Conservation (phyloP, 306 rosid genomes). For the Quercus wislizeni region DNA sequence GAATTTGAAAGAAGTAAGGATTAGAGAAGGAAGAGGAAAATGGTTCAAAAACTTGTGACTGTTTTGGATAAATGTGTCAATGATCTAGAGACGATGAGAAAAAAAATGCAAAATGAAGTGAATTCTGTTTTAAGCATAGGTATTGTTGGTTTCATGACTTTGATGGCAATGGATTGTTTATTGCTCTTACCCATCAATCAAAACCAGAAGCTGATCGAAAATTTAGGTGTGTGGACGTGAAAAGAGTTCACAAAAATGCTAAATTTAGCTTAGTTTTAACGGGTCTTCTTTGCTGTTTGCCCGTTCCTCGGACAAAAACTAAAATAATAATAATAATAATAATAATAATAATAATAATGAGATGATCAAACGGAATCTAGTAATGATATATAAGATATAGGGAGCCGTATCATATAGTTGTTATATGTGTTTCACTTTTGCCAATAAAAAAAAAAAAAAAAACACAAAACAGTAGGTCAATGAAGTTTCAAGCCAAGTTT, state of each 20-base stretch:
- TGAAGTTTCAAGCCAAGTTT: too few relatives aligned
- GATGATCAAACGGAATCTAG: too few relatives aligned
- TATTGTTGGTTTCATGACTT: slow-evolving; percentile 43
- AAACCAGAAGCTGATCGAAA: slow-evolving; percentile 53
- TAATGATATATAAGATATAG: too few relatives aligned
- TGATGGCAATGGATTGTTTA: slow-evolving; percentile 33
- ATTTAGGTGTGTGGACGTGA: slow-evolving; percentile 37
- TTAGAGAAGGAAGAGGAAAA: slow-evolving; percentile 16
- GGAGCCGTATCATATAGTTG: too few relatives aligned
- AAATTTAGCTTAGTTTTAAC: slow-evolving; percentile 24
- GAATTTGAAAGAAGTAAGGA: not conserved
- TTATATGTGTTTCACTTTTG: too few relatives aligned
- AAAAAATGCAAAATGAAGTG: slow-evolving; percentile 25
- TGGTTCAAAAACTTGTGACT: slow-evolving; percentile 14
- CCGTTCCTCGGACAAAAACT: not conserved
- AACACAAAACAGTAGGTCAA: too few relatives aligned
- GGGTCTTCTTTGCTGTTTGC: slow-evolving; percentile 13
- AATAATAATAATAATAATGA: not conserved
- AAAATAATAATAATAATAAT: not conserved
- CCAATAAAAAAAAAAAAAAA: too few relatives aligned
- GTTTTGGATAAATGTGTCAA: slow-evolving; percentile 37
- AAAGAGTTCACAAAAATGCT: not conserved
- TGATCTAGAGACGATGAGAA: slow-evolving; percentile 31
- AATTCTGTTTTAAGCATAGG: slow-evolving; percentile 42
- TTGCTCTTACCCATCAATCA: slow-evolving; percentile 27